Conservation (phyloP, 768 basidiomycete species). For the Phlegmacium glaucopus region DNA sequence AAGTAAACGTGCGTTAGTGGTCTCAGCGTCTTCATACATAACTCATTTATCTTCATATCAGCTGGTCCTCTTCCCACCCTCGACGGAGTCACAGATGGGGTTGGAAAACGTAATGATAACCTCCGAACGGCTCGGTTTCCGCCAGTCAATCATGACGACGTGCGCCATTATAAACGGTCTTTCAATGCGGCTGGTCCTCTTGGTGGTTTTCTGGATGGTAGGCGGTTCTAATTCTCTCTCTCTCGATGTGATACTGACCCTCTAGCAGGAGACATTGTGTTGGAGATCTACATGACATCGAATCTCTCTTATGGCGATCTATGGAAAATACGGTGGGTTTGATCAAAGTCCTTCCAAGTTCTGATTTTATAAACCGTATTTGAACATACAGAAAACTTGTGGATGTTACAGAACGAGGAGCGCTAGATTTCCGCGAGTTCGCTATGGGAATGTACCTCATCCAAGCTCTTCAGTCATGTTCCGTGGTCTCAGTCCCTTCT, state of each 20-base stretch:
- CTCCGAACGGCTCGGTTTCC: conserved; percentile 35
- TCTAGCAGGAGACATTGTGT: conserved; percentile 49
- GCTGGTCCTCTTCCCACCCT: conserved; percentile 49
- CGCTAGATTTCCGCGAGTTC: conserved; percentile 65
- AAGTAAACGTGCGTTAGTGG: conserved; percentile 38
- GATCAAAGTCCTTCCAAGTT: not conserved
- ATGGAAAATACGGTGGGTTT: conserved; percentile 55
- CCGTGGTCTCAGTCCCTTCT: conserved; percentile 27
- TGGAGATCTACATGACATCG: conserved; percentile 61
- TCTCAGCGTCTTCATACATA: not conserved
- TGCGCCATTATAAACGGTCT: conserved; percentile 49
- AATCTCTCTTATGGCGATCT: conserved; percentile 56
- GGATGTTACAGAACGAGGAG: conserved; percentile 55
- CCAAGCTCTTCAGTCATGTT: conserved; percentile 31
- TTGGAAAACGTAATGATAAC: not conserved
- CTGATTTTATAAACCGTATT: not conserved
- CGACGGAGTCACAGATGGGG: conserved; percentile 25
- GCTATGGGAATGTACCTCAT: conserved; percentile 70
- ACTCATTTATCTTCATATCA: conserved; percentile 21
- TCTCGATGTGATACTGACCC: not conserved
- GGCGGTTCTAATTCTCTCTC: conserved; percentile 4
- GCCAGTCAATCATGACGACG: conserved; percentile 46
- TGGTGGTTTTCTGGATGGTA: conserved; percentile 54
- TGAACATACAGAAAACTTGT: conserved; percentile 48
- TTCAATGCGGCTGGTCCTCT: conserved; percentile 50